These are phyloP conservation scores for Phytophthora tentaculata DNA, from an alignment of 352 stramenopile species.

Conservation along the genomic window DNA sequence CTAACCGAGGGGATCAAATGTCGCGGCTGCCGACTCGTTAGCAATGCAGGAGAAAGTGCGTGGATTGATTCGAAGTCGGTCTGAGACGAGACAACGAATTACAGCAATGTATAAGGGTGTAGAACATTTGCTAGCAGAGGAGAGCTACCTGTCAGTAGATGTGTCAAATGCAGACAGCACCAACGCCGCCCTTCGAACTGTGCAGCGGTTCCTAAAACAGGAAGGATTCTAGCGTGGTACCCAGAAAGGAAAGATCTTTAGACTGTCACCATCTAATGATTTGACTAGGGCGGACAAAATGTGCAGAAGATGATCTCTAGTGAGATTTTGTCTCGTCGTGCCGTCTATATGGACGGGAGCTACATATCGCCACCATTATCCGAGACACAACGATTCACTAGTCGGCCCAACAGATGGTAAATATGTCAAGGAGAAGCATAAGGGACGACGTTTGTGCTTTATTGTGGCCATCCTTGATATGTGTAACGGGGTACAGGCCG, in stretches of 20 bases:
- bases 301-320: slow-evolving; percentile 7
- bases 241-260: neutral
- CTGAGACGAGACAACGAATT: too few relatives aligned
- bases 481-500: too few relatives aligned
- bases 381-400: too few relatives aligned
- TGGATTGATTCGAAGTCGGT: neutral
- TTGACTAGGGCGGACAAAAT: slow-evolving; percentile 9
- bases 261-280: slow-evolving; percentile 6
- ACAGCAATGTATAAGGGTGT: neutral
- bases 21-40: neutral
- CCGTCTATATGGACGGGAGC: slow-evolving; percentile 40
- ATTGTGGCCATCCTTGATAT: too few relatives aligned
- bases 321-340: slow-evolving; percentile 2
- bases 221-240: neutral
- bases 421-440: too few relatives aligned
- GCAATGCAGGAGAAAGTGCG: neutral
- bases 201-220: slow-evolving; percentile 1
- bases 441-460: too few relatives aligned
- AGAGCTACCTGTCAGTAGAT: neutral
- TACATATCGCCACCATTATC: too few relatives aligned
- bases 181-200: neutral
- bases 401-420: too few relatives aligned
- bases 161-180: neutral
- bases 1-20: neutral
- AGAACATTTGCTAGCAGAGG: neutral